Conservation (phyloP, 495 filamentous ascomycete species). For the Penicillium mononematosum region DNA sequence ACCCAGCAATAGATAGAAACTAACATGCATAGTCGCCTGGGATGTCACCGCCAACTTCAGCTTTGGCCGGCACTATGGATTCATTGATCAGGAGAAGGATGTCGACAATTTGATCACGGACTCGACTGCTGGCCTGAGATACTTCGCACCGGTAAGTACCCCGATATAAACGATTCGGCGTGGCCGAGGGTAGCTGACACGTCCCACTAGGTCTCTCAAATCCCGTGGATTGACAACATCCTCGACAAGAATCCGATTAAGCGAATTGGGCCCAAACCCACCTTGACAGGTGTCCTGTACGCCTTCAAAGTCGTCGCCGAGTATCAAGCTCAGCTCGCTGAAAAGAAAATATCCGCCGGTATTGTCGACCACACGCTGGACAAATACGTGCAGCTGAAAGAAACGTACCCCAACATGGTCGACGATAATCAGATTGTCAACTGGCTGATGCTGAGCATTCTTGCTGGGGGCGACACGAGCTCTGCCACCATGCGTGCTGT, state of each 20-base stretch:
- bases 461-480: conserved; percentile 31
- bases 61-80: conserved; percentile 41
- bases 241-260: conserved; percentile 49
- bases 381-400: conserved; percentile 26
- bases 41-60: conserved; percentile 45
- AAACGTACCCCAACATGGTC: conserved; percentile 23
- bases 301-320: conserved; percentile 26
- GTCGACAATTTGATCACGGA: conserved; percentile 32
- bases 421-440: conserved; percentile 27
- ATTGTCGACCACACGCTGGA: conserved; percentile 22
- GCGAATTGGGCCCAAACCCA: conserved; percentile 26
- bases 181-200: neutral
- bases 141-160: conserved; percentile 23
- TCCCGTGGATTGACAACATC: conserved; percentile 47
- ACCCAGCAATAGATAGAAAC: neutral
- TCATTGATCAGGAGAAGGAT: conserved; percentile 42
- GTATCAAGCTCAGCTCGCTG: conserved; percentile 21
- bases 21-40: conserved; percentile 35
- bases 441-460: conserved; percentile 28
- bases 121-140: conserved; percentile 21
- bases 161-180: neutral
- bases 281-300: conserved; percentile 23
- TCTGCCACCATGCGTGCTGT: conserved; percentile 24
- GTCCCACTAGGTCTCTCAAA: conserved; percentile 38
- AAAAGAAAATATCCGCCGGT: conserved; percentile 13